Evolutionary conservation across 352 stramenopile genomes (phyloP).

Genomic region (Phytopythium montanum): DNA sequence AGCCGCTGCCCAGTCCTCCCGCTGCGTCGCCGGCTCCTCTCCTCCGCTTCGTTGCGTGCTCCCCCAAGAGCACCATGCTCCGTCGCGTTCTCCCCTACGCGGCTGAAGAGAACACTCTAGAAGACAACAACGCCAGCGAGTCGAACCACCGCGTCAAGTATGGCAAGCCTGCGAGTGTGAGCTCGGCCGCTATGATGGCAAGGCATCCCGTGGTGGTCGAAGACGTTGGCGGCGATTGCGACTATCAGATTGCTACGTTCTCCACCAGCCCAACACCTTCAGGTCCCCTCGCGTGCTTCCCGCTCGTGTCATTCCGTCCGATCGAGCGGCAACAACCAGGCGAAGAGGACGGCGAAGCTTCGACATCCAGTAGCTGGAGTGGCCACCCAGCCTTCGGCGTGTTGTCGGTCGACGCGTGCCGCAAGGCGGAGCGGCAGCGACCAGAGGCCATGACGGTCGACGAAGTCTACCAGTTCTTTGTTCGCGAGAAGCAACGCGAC

Average conservation of each 20-base stretch:
- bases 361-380: neutral
- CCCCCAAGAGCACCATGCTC: conserved; percentile 47
- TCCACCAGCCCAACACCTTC: conserved; percentile 12
- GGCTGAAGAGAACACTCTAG: neutral
- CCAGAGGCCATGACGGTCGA: conserved; percentile 56
- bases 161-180: conserved; percentile 12
- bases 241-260: conserved; percentile 23
- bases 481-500: conserved; percentile 46
- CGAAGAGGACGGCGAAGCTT: neutral
- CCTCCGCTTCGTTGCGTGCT: conserved; percentile 47
- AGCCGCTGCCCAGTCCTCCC: conserved; percentile 40
- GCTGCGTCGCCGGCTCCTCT: conserved; percentile 20
- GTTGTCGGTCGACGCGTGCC: conserved; percentile 52
- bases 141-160: neutral
- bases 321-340: neutral
- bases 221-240: conserved; percentile 23
- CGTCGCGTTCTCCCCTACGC: conserved; percentile 22
- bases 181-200: conserved; percentile 28
- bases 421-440: conserved; percentile 37
- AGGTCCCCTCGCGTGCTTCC: conserved; percentile 55
- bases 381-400: conserved; percentile 32
- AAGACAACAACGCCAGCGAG: conserved; percentile 1
- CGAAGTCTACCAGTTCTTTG: conserved; percentile 44
- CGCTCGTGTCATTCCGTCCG: conserved; percentile 18
- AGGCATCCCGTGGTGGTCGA: conserved; percentile 27